phyloP scores from a whole-genome alignment of 768 basidiomycete genomes.

The Cystobasidium tubakii region DNA sequence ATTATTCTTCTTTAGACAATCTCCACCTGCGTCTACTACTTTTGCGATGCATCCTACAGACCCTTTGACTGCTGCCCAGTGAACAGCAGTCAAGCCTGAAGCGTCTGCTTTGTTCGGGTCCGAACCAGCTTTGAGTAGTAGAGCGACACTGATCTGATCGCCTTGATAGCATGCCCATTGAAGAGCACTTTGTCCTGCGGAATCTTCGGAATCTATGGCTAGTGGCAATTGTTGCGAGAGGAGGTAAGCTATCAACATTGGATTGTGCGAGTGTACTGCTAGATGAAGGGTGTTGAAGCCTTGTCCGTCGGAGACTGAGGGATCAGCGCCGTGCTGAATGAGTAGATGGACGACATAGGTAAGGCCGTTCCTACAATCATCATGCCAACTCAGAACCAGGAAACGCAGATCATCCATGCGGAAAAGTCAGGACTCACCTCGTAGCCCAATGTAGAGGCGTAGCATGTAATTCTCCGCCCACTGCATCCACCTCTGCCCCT shows the following conservation, averaged over 20 bases:
- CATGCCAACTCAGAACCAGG: neutral
- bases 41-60: conserved; percentile 77
- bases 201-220: conserved; percentile 80
- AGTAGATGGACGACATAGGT: conserved; percentile 91
- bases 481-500: conserved; percentile 88
- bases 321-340: conserved; percentile 82
- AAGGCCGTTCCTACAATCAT: conserved; percentile 67
- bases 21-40: conserved; percentile 77
- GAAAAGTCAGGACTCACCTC: conserved; percentile 48
- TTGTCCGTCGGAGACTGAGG: conserved; percentile 81
- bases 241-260: conserved; percentile 88
- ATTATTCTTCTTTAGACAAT: conserved; percentile 70
- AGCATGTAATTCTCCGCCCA: conserved; percentile 87
- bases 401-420: neutral
- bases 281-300: conserved; percentile 95
- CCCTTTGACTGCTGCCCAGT: conserved; percentile 97
- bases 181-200: conserved; percentile 84
- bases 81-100: conserved; percentile 75
- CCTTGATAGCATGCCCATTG: conserved; percentile 99
- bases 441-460: conserved; percentile 98
- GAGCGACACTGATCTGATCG: conserved; percentile 86
- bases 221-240: conserved; percentile 77
- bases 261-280: conserved; percentile 80
- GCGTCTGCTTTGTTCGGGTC: conserved; percentile 70
- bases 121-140: conserved; percentile 81